Evolutionary conservation across 2,329 filamentous ascomycete genomes (phyloP).

Genomic region (Aspergillus chevalieri): DNA sequence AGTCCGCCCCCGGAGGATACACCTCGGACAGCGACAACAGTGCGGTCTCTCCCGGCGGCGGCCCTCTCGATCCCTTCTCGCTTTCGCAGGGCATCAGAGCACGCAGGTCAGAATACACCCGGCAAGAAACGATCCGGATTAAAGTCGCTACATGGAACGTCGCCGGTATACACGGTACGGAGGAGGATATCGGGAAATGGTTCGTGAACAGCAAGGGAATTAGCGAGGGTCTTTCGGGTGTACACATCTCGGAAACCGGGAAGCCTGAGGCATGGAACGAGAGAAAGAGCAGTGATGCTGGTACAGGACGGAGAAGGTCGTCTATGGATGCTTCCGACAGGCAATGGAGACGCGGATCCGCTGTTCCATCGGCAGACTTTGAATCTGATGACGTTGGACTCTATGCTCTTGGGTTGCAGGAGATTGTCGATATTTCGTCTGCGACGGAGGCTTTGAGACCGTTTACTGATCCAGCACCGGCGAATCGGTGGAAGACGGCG

Average conservation of each 20-base stretch:
- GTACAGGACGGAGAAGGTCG: background rate
- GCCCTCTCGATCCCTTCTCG: constrained; percentile 30
- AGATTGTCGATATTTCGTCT: constrained; percentile 79
- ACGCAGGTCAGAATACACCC: constrained; percentile 71
- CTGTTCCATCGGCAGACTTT: constrained; percentile 35
- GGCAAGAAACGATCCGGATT: constrained; percentile 66
- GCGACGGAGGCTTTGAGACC: constrained; percentile 70
- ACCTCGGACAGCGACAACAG: constrained; percentile 11
- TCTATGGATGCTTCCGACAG: constrained; percentile 29
- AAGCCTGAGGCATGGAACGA: constrained; percentile 13
- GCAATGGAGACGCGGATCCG: constrained; percentile 41
- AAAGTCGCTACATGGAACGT: constrained; percentile 97
- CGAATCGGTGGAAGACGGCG: constrained; percentile 73
- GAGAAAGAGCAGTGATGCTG: constrained; percentile 2
- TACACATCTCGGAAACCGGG: constrained; percentile 31
- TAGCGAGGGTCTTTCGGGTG: constrained; percentile 55
- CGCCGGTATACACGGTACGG: constrained; percentile 73
- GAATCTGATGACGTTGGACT: constrained; percentile 65
- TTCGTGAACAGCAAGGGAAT: constrained; percentile 73
- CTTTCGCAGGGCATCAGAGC: constrained; percentile 60
- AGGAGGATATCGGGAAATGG: constrained; percentile 83
- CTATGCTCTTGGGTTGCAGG: constrained; percentile 85
- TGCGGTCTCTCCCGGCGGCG: constrained; percentile 9
- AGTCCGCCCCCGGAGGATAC: constrained; percentile 7
- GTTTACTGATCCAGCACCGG: constrained; percentile 65